Base-by-base conservation (phyloP, 306 rosid genomes). In the Cucumis melo region DNA sequence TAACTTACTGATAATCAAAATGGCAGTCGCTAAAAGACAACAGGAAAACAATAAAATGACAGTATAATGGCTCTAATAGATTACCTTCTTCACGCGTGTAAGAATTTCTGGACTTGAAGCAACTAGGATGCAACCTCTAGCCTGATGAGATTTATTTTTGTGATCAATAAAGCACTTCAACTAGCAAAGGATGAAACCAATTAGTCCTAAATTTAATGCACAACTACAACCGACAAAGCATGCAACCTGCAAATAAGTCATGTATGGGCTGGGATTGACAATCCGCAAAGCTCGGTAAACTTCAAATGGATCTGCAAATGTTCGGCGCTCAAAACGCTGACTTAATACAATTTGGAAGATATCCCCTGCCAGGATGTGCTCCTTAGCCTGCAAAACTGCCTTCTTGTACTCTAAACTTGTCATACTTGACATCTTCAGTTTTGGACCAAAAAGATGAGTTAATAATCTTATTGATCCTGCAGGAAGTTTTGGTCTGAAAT, bases 81-180 rank as follows among this genome's bases (percentile, higher is more conserved):
- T 68, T 76, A 94, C 99, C 94, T 91, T 92, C 85, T 90, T 94
- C 78, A 92, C 97, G 34, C 86, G 88, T 12, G 97, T 94, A 79
- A 94, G 99, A 85, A 94, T 90, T 78, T 94, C 99, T 53, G 99
- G 99, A 86, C 99, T 94, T 81, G 97, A 94, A 76, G 99, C 96
- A 87, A 94, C 99, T 81, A 94, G 85, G 77, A 94, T 94, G 83
- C 95, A 84, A 70, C 99, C 99, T 83, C 96, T 82, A 76, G 93
- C 97, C 99, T 94, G 93, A 75, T 68, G 55, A 51, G 58, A 74
- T 7, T 51, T 36, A 82, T 7, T 51, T 29, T 81, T 56, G 68
- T 50, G 60, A 77, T 78, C 34, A 66, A 51, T 19, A 48, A 19
- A 32, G 53, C 79, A 76, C 58, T 58, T n/a, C n/a, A 5, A 13